Evolutionary conservation across 495 filamentous ascomycete genomes (phyloP), one percentile per base, ranked within the genome.

Genomic region (Aspergillus affinis): DNA sequence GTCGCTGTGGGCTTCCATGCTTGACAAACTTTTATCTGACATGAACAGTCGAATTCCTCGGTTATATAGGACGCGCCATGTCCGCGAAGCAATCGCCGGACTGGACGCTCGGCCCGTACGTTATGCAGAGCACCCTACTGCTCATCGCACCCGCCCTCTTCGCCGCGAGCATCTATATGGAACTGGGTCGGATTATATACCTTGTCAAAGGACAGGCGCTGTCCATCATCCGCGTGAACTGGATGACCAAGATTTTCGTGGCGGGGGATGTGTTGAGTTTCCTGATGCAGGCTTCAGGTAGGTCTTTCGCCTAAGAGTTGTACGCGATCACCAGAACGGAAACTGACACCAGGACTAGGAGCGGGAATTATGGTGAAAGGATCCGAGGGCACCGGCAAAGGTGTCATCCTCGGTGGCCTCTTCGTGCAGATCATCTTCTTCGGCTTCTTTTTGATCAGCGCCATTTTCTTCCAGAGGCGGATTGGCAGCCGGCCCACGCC

Each of bases 161-260:
- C 61, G 81, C 83, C 6, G 83, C 82, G 0, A 81, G 78, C 0
- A 81, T 86, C 30, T 86, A 85, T 67, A 86, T 84, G 81, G 69
- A 75, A 23, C 73, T 84, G 10, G 83, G 76, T 0, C 75, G 83
- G 2, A 60, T 85, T 8, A 79, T 84, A 41, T 26, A 60, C 5
- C 65, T 77, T 4, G 62, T 81, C 15, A 61, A 74, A 1, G 82
- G 61, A 0, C 69, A 79, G 49, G 55, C 73, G 17, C 63, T 72
- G 54, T 69, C 76, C 0, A 26, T 82, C 0, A 61, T 86, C 19
- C 65, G 64, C 1, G 54, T 70, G 10, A 67, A 47, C 6, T 82
- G 80, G 80, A 63, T 82, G 48, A 85, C 82, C 29, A 80, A 76
- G 60, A 68, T 71, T 18, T 78, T 77, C 50, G 73, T 75, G 21